Percentiles rank a stretch among this genome's conserved stretches.
phyloP scores from a whole-genome alignment of 1,139 yeast species.

The Yamadazyma triangularis region DNA sequence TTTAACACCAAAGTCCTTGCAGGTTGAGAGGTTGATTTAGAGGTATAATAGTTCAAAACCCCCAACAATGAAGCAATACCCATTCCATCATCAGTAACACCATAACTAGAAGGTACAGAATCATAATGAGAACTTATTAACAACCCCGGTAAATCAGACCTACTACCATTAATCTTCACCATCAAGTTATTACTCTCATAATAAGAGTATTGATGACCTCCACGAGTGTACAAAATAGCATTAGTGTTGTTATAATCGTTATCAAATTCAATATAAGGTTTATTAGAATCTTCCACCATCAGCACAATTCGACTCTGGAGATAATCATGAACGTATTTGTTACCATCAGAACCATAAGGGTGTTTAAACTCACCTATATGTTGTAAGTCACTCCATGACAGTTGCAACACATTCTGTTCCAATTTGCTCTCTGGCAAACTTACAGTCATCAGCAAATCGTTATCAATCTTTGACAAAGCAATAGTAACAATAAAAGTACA shows the following conservation, averaged over 20 bases:
- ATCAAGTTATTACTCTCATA: conserved; percentile 77
- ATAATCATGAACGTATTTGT: conserved; percentile 72
- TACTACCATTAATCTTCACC: conserved; percentile 65
- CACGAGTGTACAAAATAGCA: conserved; percentile 36
- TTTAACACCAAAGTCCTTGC: conserved; percentile 71
- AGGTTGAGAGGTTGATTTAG: conserved; percentile 41
- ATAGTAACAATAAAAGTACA: conserved; percentile 35
- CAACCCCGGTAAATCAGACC: conserved; percentile 56
- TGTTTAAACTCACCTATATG: conserved; percentile 62
- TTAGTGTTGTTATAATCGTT: conserved; percentile 43
- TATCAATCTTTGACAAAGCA: conserved; percentile 26
- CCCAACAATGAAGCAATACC: conserved; percentile 86
- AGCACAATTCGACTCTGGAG: conserved; percentile 41
- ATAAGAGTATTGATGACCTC: conserved; percentile 43
- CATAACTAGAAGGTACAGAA: conserved; percentile 82
- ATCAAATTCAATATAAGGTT: conserved; percentile 43
- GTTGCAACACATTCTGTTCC: conserved; percentile 37
- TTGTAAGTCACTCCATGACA: conserved; percentile 69
- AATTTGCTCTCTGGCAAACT: conserved; percentile 32
- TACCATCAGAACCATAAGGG: conserved; percentile 73
- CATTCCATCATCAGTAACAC: conserved; percentile 91
- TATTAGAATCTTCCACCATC: conserved; percentile 19
- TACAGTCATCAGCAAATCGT: conserved; percentile 34
- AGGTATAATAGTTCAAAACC: conserved; percentile 48
- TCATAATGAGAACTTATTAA: conserved; percentile 84